Evolutionary conservation across 2,329 filamentous ascomycete species (phyloP), one percentile per base, ranked within the genome.

Genomic region (Pseudocercospora musae): DNA sequence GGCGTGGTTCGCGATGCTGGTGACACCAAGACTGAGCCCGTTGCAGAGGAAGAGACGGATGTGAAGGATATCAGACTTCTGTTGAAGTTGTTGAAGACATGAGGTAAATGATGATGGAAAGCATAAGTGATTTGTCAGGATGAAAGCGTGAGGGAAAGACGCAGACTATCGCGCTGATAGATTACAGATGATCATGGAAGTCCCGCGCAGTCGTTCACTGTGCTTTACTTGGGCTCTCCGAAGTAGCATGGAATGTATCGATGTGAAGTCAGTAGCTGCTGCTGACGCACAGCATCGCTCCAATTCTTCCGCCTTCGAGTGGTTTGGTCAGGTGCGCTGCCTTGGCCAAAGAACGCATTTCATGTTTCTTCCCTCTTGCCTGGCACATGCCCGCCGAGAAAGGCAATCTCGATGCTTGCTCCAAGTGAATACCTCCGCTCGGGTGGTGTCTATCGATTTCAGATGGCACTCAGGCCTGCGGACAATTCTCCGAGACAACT

Each of bases 31-130:
- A 76, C 84, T 64, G 81, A 83, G 49, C 80, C 78, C 27, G 76
- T 90, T 62, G 90, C 85, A 48, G 88, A 95, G 77, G 91, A 96
- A 78, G 88, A 93, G 74, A 89, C 94, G 70, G 90, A 94, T 75
- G 85, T 95, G 62, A 89, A 92, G 73, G 89, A 90, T 71, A 89
- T 90, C 10, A 90, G 85, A 3, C 88, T 92, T 76, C 77, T 89
- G 78, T 78, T 95, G 73, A 86, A 89, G 69, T 76, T 95, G 68
- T 78, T 92, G 65, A 90, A 87, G 77, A 75, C 93, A 69, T 92
- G 59, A 68, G 50, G n/a, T 37, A n/a, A 25, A 54, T 27, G 49
- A 18, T 52, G 3, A 31, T 27, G 49, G 6, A 1, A 52, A 52
- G 49, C 49, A 52, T 52, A 25, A 9, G 13, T 52, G 21, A 48